Evolutionary conservation across 2,329 filamentous ascomycete species (phyloP).

Genomic region (Bipolaris cookei): DNA sequence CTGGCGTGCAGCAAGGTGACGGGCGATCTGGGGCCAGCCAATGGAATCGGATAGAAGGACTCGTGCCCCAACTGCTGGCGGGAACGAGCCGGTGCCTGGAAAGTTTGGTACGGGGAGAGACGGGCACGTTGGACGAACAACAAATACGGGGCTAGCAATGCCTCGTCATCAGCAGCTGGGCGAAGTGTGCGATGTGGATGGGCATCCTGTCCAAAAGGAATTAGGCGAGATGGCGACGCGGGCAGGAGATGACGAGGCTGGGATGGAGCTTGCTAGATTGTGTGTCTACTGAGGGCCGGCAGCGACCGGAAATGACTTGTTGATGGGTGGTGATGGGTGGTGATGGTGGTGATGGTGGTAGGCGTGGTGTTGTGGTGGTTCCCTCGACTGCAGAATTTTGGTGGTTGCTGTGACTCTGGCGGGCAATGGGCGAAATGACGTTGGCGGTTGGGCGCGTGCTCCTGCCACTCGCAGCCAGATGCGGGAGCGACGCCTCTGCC

Average conservation of each 20-base stretch:
- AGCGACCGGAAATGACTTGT: not conserved
- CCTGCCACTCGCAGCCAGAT: slow-evolving; percentile 14
- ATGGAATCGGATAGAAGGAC: slow-evolving; percentile 36
- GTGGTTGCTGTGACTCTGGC: not conserved
- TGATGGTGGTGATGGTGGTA: not conserved
- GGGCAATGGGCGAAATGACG: slow-evolving; percentile 9
- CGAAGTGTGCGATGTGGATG: slow-evolving; percentile 19
- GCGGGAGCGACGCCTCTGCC: slow-evolving; percentile 25
- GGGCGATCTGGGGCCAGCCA: slow-evolving; percentile 33
- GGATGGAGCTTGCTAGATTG: not conserved
- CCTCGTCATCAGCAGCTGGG: slow-evolving; percentile 25
- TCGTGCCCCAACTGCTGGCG: slow-evolving; percentile 44
- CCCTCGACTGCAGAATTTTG: slow-evolving; percentile 1
- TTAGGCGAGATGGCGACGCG: slow-evolving; percentile 14
- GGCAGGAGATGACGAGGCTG: slow-evolving; percentile 11
- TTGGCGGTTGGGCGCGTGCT: slow-evolving; percentile 23
- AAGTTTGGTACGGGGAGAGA: slow-evolving; percentile 32
- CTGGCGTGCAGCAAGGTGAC: slow-evolving; percentile 31
- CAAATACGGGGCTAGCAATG: slow-evolving; percentile 33
- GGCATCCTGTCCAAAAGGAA: slow-evolving; percentile 30
- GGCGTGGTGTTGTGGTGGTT: not conserved
- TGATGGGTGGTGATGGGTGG: slow-evolving; percentile 5
- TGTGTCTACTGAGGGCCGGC: not conserved
- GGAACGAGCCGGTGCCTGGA: slow-evolving; percentile 36
- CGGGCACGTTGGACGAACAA: slow-evolving; percentile 38